Base-by-base conservation (phyloP, 2,329 filamentous ascomycete genomes). In the Apiospora sp. region DNA sequence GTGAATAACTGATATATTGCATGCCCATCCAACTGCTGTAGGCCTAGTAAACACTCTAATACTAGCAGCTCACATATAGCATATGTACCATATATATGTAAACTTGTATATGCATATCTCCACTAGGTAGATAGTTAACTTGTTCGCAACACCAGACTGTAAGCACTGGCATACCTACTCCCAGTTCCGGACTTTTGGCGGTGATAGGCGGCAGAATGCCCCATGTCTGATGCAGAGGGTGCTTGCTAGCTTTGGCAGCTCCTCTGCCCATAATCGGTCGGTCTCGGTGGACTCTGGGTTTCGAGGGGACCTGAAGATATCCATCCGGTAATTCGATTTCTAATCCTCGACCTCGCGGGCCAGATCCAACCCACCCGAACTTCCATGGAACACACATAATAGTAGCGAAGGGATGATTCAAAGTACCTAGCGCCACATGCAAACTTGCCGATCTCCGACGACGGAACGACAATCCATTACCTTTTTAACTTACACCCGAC, bases 161-260 rank as follows among this genome's bases (percentile, higher is more conserved):
- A 30, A 4, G 37, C 10, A 7, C 37, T 10, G 37, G 37, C 37
- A 41, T 41, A 41, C 6, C 6, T 8, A 10, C 37, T 41, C 37
- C 19, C 37, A 22, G n/a, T n/a, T 41, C 58, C 34, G 58, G 58
- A 22, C 46, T 61, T 64, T 58, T 74, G 73, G 78, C 78, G 78
- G 78, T 77, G 75, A 75, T 34, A 24, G 4, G 19, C 3, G 78
- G 78, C 78, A 79, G 73, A 69, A 69, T 41, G 54, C 7, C 16
- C 30, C 30, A 61, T 61, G 30, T 2, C 51, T 19, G 51, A 13
- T 48, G 44, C 51, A 27, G 54, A 61, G 30, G 34, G 58, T 41
- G 34, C 58, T 64, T 13, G 58, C 34, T 64, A 64, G 48, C 67
- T 49, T 13, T 24, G 44, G 61, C 44, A 69, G 67, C 67, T 69